Evolutionary conservation across 2,329 filamentous ascomycete genomes (phyloP), one percentile per base, ranked within the genome.

Genomic region (Arthroderma sp.): DNA sequence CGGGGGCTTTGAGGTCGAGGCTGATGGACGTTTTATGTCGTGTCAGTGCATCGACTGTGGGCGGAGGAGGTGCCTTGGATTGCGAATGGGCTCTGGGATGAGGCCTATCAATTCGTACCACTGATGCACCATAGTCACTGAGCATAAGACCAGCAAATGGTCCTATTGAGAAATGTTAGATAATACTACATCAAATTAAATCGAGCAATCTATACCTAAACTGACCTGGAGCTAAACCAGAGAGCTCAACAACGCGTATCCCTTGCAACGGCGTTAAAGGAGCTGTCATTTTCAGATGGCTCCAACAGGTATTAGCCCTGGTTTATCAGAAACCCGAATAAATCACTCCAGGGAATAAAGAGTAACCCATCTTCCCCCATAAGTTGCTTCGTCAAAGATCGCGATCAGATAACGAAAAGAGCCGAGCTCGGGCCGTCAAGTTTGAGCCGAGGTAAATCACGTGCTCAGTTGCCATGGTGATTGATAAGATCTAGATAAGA

Each of bases 101-200:
- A 64, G 76, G 72, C 66, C 77, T 86, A 76, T 97, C 91, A 71
- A 97, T 79, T 66, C 91, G 89, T 15, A 97, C 80, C 65, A 96
- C 88, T 4, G 83, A 83, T 56, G 91, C 91, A 66, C 91, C 91
- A 63, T 89, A 88, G 73, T 96, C 91, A 64, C 91, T 85, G 61
- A 96, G 84, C 54, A 95, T 81, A 67, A 96, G 81, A 65, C 90
- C 90, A 54, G 89, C 86, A 70, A 93, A 96, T 44, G 91, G 91
- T 25, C 86, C 90, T 91, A 62, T 25, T 13, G 2, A 23, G n/a
- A 5, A n/a, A 33, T n/a, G 47, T 51, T 35, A 51, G 44, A 13
- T 7, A 2, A 19, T 7, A 13, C 23, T 49, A 2, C 4, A 19
- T 8, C n/a, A 9, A 15, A 17, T 28, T 7, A 38, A 38, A 38